A percentile compares a stretch with the other conserved stretches of the same genome.
Conservation (phyloP, 2,329 filamentous ascomycete genomes). For the Trichoderma koningiopsis region DNA sequence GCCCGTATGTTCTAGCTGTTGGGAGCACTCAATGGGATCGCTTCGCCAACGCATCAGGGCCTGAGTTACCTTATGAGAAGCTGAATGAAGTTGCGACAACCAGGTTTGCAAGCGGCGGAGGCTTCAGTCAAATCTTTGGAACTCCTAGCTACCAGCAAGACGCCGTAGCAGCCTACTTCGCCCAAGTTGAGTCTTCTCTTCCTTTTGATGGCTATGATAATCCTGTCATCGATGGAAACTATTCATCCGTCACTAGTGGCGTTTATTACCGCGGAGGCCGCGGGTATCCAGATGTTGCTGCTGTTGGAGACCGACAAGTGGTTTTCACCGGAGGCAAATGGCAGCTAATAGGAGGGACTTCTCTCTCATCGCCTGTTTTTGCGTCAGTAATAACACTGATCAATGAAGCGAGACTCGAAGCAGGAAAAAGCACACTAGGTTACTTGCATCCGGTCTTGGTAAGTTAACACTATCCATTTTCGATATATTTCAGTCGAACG, state of each 20-base stretch:
- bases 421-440: slow-evolving; percentile 29
- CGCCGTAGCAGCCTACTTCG: slow-evolving; percentile 32
- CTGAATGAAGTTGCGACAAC: slow-evolving; percentile 31
- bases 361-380: slow-evolving; percentile 38
- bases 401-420: slow-evolving; percentile 32
- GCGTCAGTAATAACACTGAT: slow-evolving; percentile 36
- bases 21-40: not conserved
- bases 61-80: not conserved
- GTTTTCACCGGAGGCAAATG: slow-evolving; percentile 46
- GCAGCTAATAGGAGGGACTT: slow-evolving; percentile 51
- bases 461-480: not conserved
- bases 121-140: slow-evolving; percentile 51
- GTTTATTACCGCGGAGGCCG: slow-evolving; percentile 47
- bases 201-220: slow-evolving; percentile 24
- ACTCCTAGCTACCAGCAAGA: slow-evolving; percentile 37
- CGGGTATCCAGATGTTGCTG: slow-evolving; percentile 50
- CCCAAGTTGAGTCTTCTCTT: slow-evolving; percentile 29
- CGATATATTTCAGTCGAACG: not conserved
- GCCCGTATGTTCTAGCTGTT: not conserved
- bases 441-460: slow-evolving; percentile 1
- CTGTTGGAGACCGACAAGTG: slow-evolving; percentile 47
- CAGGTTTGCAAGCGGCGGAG: slow-evolving; percentile 47
- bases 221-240: slow-evolving; percentile 38
- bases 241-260: slow-evolving; percentile 34
- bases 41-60: not conserved